These are phyloP conservation scores for Sarcocystis neurona DNA, from an alignment of 169 alveolate genomes.

Conservation along the genomic window DNA sequence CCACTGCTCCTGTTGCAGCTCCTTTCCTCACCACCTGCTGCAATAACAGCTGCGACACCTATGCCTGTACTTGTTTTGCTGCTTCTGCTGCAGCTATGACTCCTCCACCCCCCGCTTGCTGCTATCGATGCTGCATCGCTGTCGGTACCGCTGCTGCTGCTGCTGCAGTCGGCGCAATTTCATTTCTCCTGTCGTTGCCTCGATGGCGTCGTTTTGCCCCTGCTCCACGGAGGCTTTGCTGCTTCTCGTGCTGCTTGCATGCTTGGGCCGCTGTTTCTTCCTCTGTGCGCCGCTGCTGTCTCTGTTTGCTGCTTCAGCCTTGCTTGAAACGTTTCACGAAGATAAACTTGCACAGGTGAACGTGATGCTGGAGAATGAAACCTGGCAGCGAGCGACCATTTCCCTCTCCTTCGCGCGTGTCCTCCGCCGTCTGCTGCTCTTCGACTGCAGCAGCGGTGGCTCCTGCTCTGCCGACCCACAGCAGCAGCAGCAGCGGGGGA, in stretches of 20 bases:
- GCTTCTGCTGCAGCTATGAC: too few relatives aligned
- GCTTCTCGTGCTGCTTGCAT: too few relatives aligned
- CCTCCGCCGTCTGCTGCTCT: background rate
- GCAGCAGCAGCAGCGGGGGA: background rate
- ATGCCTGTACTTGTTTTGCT: background rate
- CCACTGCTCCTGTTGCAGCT: slow-evolving; percentile 9
- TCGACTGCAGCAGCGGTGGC: too few relatives aligned
- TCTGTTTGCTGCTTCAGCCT: background rate
- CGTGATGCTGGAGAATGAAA: slow-evolving; percentile 31
- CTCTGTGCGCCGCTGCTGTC: background rate
- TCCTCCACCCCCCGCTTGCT: too few relatives aligned
- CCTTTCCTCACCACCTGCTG: background rate
- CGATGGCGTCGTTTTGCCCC: too few relatives aligned
- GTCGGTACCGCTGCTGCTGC: too few relatives aligned
- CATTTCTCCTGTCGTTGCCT: too few relatives aligned
- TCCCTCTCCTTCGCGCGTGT: background rate
- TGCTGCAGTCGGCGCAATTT: too few relatives aligned
- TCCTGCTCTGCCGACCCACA: background rate
- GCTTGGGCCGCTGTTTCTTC: background rate
- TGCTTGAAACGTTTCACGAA: slow-evolving; percentile 41
- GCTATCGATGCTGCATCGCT: too few relatives aligned
- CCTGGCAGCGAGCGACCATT: slow-evolving; percentile 27
- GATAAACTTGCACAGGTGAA: slow-evolving; percentile 33
- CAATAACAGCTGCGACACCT: background rate
- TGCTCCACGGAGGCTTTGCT: too few relatives aligned